Evolutionary conservation across 2,329 filamentous ascomycete species (phyloP).

Genomic region (Arachnopeziza araneosa): DNA sequence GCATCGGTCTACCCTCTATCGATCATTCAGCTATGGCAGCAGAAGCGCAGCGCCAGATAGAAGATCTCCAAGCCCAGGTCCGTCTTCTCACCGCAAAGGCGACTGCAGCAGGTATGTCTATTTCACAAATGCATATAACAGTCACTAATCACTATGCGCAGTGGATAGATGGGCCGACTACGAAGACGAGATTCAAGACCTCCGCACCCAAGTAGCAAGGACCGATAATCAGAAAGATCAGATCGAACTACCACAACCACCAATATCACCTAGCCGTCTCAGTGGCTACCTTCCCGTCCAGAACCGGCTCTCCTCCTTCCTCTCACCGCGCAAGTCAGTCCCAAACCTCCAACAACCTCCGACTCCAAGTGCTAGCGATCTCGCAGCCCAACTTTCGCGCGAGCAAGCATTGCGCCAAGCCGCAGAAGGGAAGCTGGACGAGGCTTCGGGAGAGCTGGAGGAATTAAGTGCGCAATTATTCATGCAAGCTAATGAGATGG

Average conservation of each 20-base stretch:
- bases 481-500: constrained; percentile 84
- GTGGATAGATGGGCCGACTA: constrained; percentile 69
- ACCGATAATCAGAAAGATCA: background rate
- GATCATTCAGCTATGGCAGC: constrained; percentile 19
- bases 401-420: constrained; percentile 62
- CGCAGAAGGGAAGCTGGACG: constrained; percentile 62
- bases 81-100: constrained; percentile 66
- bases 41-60: constrained; percentile 53
- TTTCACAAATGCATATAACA: background rate
- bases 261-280: constrained; percentile 17
- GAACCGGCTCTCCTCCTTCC: constrained; percentile 38
- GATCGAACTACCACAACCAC: constrained; percentile 1
- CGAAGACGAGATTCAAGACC: constrained; percentile 66
- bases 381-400: constrained; percentile 58
- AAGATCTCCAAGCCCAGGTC: constrained; percentile 67
- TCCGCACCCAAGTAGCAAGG: constrained; percentile 38
- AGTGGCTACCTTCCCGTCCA: constrained; percentile 24
- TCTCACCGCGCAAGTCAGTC: constrained; percentile 44
- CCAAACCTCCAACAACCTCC: constrained; percentile 32
- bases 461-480: constrained; percentile 72
- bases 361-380: constrained; percentile 34
- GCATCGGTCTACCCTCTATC: constrained; percentile 18
- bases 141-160: constrained; percentile 26
- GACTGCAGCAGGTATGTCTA: constrained; percentile 48
- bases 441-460: constrained; percentile 68